Conservation (phyloP, 192 early-diverging fungal species). For the Funneliformis geosporum region DNA sequence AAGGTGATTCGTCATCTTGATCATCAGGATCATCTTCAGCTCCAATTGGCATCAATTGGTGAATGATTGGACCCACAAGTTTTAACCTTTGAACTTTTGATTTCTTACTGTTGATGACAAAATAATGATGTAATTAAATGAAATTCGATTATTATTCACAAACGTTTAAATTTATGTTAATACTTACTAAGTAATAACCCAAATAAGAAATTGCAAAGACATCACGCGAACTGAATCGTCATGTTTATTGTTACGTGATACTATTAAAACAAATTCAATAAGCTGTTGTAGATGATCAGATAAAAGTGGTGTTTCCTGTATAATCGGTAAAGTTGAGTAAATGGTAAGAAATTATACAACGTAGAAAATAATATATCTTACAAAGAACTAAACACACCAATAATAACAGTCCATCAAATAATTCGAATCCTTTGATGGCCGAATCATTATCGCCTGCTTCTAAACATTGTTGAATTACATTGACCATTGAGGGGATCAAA, state of each 20-base stretch:
- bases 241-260: slow-evolving; percentile 69
- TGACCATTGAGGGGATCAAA: slow-evolving; percentile 83
- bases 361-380: background rate
- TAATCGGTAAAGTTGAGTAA: background rate
- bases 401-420: slow-evolving; percentile 80
- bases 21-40: slow-evolving; percentile 81
- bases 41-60: slow-evolving; percentile 79
- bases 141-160: background rate
- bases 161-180: background rate
- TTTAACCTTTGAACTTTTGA: slow-evolving; percentile 83
- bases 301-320: slow-evolving; percentile 74
- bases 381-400: slow-evolving; percentile 45
- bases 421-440: slow-evolving; percentile 80
- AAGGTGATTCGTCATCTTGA: slow-evolving; percentile 80
- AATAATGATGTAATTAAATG: slow-evolving; percentile 11
- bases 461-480: slow-evolving; percentile 79
- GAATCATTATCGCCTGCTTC: slow-evolving; percentile 73
- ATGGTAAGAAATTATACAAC: no score
- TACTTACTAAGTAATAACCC: slow-evolving; percentile 73
- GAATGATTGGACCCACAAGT: slow-evolving; percentile 77
- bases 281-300: slow-evolving; percentile 78
- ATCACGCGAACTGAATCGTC: slow-evolving; percentile 73
- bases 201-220: slow-evolving; percentile 82
- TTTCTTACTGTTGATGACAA: slow-evolving; percentile 64
- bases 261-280: slow-evolving; percentile 76